phyloP scores from a whole-genome alignment of 192 early-diverging fungal species.

The Rhizophagus clarus region DNA sequence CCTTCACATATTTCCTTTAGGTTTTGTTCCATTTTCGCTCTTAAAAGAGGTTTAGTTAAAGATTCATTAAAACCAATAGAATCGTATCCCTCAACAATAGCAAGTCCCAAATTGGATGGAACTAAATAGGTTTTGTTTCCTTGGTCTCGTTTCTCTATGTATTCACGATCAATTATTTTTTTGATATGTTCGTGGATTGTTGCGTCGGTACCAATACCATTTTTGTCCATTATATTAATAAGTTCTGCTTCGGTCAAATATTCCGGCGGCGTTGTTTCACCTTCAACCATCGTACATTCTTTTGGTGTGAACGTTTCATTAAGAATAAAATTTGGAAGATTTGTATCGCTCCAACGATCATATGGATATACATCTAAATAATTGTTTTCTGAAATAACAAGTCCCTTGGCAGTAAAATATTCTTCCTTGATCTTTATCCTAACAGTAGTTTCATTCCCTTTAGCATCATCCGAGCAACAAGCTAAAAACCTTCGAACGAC shows the following conservation, averaged over 20 bases:
- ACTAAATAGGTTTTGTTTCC: slow-evolving; percentile 53
- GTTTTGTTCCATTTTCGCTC: slow-evolving; percentile 47
- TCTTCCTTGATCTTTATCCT: slow-evolving; percentile 73
- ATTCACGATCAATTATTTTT: slow-evolving; percentile 86
- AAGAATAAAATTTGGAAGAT: slow-evolving; percentile 70
- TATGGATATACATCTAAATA: slow-evolving; percentile 93
- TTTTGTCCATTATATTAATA: slow-evolving; percentile 89
- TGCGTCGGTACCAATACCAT: slow-evolving; percentile 96
- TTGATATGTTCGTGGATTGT: slow-evolving; percentile 97
- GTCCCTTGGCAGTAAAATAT: slow-evolving; percentile 73
- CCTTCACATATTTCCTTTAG: slow-evolving; percentile 17
- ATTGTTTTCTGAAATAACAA: slow-evolving; percentile 81
- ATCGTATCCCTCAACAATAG: slow-evolving; percentile 84
- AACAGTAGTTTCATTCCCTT: slow-evolving; percentile 81
- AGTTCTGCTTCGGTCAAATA: slow-evolving; percentile 85
- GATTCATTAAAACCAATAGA: slow-evolving; percentile 83
- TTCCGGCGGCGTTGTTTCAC: slow-evolving; percentile 70
- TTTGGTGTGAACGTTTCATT: slow-evolving; percentile 74
- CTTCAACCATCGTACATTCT: slow-evolving; percentile 63
- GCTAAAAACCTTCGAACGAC: slow-evolving; percentile 87
- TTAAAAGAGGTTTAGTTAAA: slow-evolving; percentile 86
- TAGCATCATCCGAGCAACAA: slow-evolving; percentile 89
- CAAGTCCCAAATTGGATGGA: slow-evolving; percentile 87
- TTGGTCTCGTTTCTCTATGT: slow-evolving; percentile 65
- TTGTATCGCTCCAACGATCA: slow-evolving; percentile 81